phyloP scores from a whole-genome alignment of 768 basidiomycete genomes.

The Kwoniella dejecticola region DNA sequence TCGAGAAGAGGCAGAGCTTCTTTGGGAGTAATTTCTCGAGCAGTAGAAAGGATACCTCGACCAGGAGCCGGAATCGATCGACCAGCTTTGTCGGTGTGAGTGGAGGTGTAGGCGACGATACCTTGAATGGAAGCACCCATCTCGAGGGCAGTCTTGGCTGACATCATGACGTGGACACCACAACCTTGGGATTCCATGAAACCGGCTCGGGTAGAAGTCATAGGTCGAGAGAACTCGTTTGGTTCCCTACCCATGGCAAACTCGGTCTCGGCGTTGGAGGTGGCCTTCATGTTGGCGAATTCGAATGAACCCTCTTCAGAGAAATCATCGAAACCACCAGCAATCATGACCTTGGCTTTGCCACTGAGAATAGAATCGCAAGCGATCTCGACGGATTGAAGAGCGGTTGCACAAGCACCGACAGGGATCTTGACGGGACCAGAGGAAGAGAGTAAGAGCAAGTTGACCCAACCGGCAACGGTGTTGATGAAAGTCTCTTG shows the following conservation, averaged over 20 bases:
- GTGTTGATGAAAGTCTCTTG: conserved; percentile 99
- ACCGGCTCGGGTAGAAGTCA: conserved; percentile 92
- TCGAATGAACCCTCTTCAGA: conserved; percentile 98
- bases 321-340: conserved; percentile 97
- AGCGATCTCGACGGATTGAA: conserved; percentile 98
- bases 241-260: conserved; percentile 99
- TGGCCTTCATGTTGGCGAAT: conserved; percentile 99
- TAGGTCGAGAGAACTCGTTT: conserved; percentile 96
- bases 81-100: conserved; percentile 92
- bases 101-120: conserved; percentile 92
- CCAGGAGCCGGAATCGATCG: conserved; percentile 97
- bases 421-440: conserved; percentile 99
- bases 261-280: conserved; percentile 93
- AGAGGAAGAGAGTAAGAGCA: conserved; percentile 89
- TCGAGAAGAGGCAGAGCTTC: conserved; percentile 78
- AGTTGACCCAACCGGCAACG: conserved; percentile 95
- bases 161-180: conserved; percentile 97
- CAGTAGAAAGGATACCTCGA: conserved; percentile 84
- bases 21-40: conserved; percentile 77
- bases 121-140: conserved; percentile 92
- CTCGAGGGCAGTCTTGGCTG: conserved; percentile 89
- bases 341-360: conserved; percentile 99
- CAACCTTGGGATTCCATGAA: conserved; percentile 98
- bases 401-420: conserved; percentile 95
- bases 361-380: conserved; percentile 89